phyloP scores from a whole-genome alignment of 208 protist genomes.

The Trypanosoma boissoni region DNA sequence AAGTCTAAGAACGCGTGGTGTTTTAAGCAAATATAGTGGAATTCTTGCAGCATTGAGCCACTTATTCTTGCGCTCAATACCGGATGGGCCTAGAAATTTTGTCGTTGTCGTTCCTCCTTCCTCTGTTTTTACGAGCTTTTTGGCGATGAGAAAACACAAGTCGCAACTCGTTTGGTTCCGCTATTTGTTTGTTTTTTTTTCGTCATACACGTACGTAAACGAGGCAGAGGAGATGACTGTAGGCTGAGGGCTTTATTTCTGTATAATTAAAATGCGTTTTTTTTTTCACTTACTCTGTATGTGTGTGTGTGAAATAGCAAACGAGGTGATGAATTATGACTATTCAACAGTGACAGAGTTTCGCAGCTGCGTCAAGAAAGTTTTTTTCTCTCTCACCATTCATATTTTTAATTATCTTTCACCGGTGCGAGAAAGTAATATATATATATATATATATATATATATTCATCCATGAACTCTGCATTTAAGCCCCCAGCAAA shows the following conservation, averaged over 20 bases:
- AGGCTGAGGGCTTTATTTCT: too few species aligned
- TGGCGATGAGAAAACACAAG: constrained; percentile 87
- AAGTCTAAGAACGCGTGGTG: constrained; percentile 48
- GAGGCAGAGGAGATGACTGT: constrained; percentile 45
- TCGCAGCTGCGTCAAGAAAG: too few species aligned
- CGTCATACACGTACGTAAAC: constrained; percentile 94
- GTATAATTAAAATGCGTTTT: too few species aligned
- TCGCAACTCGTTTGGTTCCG: constrained; percentile 97
- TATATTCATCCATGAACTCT: constrained; percentile 5
- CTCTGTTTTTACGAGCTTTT: constrained; percentile 44
- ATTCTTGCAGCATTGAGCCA: constrained; percentile 10
- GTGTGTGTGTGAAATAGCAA: constrained; percentile 1
- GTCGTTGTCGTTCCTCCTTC: constrained; percentile 50
- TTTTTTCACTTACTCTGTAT: constrained; percentile 24
- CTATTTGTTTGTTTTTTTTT: constrained; percentile 94
- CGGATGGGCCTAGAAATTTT: constrained; percentile 19
- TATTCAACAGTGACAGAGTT: neutral
- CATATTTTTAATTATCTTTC: constrained; percentile 4
- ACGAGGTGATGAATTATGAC: neutral
- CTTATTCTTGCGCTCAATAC: neutral
- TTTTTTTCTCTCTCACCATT: too few species aligned
- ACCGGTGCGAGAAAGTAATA: neutral
- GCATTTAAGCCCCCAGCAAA: constrained; percentile 53
- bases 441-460: neutral
- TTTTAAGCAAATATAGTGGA: constrained; percentile 72